Evolutionary conservation across 108 stramenopile species (phyloP), one percentile per base, ranked within the genome.

Genomic region (Chaetoceros muelleri): DNA sequence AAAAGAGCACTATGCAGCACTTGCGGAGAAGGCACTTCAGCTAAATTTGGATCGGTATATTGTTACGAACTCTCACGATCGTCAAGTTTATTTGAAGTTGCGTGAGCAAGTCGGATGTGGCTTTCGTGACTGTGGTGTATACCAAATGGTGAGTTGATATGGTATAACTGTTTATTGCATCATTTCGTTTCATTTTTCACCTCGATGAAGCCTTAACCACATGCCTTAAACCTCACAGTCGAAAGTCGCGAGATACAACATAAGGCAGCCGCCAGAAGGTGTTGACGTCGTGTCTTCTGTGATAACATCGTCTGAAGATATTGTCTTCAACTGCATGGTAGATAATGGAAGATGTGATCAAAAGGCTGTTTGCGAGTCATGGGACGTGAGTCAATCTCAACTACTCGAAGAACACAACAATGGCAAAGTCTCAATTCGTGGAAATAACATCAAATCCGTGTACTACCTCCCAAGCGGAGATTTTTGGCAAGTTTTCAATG

Each of bases 291-390:
- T 90, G 21, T 72, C 75, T 3, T 74, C 67, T 55, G 76, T 75
- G 20, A 25, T 93, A 28, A 74, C 53, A 45, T 56, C 86, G 50
- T 65, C 75, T 0, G 73, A 88, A 60, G 78, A 82, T 51, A 64
- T 89, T 56, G 83, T 86, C 1, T 85, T 86, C 69, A 93, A 93
- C 58, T 75, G 69, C 44, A 72, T 93, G 7, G 82, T 87, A 22
- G 90, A 93, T 67, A 56, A 60, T 26, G 62, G 53, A 20, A 79
- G 62, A 28, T 82, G 84, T 49, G 89, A 90, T 44, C 62, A 76
- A 46, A 57, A 46, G 25, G 89, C 89, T 2, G 58, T 90, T 1
- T 64, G 72, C 7, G 66, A 58, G 7, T 72, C 75, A 24, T 85
- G 76, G 58, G 68, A 85, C 20, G 70, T 53, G 22, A 75, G 79